Conservation (phyloP, 148 eudicot genomes). For the Rhododendron henanense region DNA sequence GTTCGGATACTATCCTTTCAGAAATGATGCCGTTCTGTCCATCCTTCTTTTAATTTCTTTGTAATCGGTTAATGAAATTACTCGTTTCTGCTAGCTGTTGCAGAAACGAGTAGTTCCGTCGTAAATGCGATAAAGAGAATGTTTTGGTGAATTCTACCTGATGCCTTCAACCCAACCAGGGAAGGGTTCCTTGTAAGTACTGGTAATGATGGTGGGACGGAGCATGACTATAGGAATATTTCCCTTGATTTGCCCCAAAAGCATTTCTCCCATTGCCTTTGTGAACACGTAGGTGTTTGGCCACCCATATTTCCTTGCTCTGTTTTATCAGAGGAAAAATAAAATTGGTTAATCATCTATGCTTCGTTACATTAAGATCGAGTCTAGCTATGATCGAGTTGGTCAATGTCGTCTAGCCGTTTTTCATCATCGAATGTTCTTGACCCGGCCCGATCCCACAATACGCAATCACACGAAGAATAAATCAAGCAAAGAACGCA, state of each 20-base stretch:
- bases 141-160: constrained; percentile 31
- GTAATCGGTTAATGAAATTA: background rate
- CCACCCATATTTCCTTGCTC: constrained; percentile 82
- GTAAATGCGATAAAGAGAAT: background rate
- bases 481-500: background rate
- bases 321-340: constrained; percentile 1
- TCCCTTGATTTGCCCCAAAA: constrained; percentile 46
- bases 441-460: background rate
- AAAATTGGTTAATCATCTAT: background rate
- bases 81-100: background rate
- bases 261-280: constrained; percentile 88
- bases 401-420: too few relatives aligned
- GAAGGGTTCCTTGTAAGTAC: constrained; percentile 84
- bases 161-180: constrained; percentile 98
- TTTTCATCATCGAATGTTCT: background rate
- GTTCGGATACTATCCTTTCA: background rate
- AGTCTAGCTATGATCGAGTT: background rate
- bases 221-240: constrained; percentile 58
- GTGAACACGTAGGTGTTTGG: constrained; percentile 92
- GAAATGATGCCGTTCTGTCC: background rate
- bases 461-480: background rate
- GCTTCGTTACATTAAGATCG: background rate
- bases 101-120: too few relatives aligned
- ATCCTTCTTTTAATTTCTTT: background rate
- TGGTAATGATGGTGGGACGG: constrained; percentile 81